A percentile compares a stretch with the other conserved stretches of the same genome.
Evolutionary conservation across 805 yeast genomes (phyloP).

Genomic region (Zygosaccharomyces bailii): DNA sequence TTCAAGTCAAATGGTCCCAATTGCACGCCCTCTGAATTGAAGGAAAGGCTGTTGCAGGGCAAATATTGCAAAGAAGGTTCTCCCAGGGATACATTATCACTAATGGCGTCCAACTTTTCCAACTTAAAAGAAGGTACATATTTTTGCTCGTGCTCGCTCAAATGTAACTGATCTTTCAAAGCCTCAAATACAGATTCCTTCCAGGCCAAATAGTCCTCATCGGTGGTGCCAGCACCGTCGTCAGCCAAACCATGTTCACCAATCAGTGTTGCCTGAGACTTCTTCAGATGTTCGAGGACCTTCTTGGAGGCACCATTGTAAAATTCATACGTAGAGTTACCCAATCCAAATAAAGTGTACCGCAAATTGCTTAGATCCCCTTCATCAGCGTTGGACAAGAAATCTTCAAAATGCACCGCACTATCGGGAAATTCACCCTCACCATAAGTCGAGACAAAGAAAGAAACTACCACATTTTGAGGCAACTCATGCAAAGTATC

Average conservation of each 20-base stretch:
- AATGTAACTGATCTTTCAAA: constrained; percentile 57
- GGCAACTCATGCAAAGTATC: constrained; percentile 69
- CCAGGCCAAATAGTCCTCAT: constrained; percentile 93
- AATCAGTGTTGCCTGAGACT: constrained; percentile 68
- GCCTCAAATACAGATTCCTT: constrained; percentile 71
- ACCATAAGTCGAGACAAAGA: constrained; percentile 90
- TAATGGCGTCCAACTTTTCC: constrained; percentile 39
- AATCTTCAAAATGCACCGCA: constrained; percentile 75
- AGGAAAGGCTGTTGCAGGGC: constrained; percentile 35
- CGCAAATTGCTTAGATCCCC: constrained; percentile 53
- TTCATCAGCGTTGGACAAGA: constrained; percentile 52
- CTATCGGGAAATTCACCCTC: constrained; percentile 98
- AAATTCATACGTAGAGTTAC: constrained; percentile 91
- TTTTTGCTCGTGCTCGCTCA: constrained; percentile 74
- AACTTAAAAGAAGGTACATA: constrained; percentile 67
- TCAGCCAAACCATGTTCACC: constrained; percentile 90
- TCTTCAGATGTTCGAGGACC: constrained; percentile 47
- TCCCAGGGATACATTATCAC: constrained; percentile 61
- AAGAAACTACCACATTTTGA: constrained; percentile 57
- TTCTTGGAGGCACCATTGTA: constrained; percentile 79
- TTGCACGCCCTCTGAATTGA: constrained; percentile 38
- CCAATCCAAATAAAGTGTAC: constrained; percentile 83
- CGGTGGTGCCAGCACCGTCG: constrained; percentile 91
- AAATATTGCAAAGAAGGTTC: constrained; percentile 69
- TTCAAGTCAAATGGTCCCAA: constrained; percentile 75